Conservation (phyloP, 257 asterid species). For the Primulina huaijiensis region DNA sequence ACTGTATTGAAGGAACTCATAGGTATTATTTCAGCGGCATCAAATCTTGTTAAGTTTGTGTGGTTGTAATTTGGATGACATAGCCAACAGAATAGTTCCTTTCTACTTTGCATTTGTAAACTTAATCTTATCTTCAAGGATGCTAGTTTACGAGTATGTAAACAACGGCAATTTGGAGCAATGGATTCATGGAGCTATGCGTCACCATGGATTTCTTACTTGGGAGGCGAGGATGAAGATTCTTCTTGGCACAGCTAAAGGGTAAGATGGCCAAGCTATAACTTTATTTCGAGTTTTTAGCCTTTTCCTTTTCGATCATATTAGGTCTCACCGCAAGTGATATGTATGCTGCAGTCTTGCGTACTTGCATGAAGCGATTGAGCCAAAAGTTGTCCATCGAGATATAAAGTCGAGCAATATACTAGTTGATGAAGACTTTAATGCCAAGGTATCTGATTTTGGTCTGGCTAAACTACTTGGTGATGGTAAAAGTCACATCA, state of each 20-base stretch:
- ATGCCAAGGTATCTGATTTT: constrained; percentile 35
- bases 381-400: constrained; percentile 37
- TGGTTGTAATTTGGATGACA: background rate
- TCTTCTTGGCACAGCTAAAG: constrained; percentile 35
- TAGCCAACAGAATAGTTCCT: background rate
- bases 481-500: constrained; percentile 30
- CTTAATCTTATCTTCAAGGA: constrained; percentile 22
- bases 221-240: constrained; percentile 36
- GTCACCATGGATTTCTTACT: constrained; percentile 31
- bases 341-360: constrained; percentile 24
- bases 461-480: constrained; percentile 38
- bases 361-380: constrained; percentile 38
- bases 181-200: constrained; percentile 39
- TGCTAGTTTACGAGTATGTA: constrained; percentile 41
- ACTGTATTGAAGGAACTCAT: constrained; percentile 36
- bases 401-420: constrained; percentile 39
- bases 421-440: constrained; percentile 32
- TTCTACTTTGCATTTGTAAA: background rate
- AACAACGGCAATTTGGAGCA: constrained; percentile 36
- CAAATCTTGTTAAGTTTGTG: background rate
- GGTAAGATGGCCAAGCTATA: constrained; percentile 17
- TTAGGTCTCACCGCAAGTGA: background rate
- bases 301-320: background rate
- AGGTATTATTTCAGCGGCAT: constrained; percentile 18
- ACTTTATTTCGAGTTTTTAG: background rate